These are phyloP conservation scores for Phragmites australis DNA, from an alignment of 176 grass and related monocot species.

Conservation along the genomic window DNA sequence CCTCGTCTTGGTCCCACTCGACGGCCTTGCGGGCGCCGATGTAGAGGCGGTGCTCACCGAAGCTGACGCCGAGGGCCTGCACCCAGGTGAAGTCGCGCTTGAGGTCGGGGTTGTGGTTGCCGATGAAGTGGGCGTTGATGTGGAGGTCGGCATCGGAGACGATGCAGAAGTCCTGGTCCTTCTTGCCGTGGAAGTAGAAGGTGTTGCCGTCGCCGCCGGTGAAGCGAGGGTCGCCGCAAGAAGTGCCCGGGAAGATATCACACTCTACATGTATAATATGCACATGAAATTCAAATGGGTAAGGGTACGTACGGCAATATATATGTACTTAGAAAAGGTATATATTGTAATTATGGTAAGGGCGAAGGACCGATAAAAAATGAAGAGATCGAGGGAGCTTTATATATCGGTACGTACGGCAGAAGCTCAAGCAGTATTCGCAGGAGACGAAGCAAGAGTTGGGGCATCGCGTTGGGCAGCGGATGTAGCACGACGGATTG, in stretches of 20 bases:
- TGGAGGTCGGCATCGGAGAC: slow-evolving; percentile 56
- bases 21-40: slow-evolving; percentile 39
- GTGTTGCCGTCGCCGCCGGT: slow-evolving; percentile 70
- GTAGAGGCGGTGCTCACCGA: slow-evolving; percentile 55
- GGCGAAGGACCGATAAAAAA: too few relatives aligned
- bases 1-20: slow-evolving; percentile 64
- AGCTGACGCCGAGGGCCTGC: slow-evolving; percentile 50
- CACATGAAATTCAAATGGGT: too few relatives aligned
- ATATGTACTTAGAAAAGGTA: too few relatives aligned
- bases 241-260: slow-evolving; percentile 43
- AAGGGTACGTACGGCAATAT: neutral
- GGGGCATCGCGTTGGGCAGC: slow-evolving; percentile 42
- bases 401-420: slow-evolving; percentile 34
- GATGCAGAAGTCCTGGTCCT: slow-evolving; percentile 56
- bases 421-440: slow-evolving; percentile 53
- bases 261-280: too few relatives aligned
- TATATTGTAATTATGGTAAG: too few relatives aligned
- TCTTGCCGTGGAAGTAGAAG: slow-evolving; percentile 86
- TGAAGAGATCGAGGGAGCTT: too few relatives aligned
- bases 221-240: slow-evolving; percentile 71
- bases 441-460: slow-evolving; percentile 62
- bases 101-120: slow-evolving; percentile 56
- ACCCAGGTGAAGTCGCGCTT: slow-evolving; percentile 65
- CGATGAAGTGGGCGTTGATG: slow-evolving; percentile 79
- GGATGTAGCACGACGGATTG: slow-evolving; percentile 24